A percentile compares a stretch with the other conserved stretches of the same genome.
Conservation (phyloP, 2,329 filamentous ascomycete species). For the Talaromyces funiculosus region DNA sequence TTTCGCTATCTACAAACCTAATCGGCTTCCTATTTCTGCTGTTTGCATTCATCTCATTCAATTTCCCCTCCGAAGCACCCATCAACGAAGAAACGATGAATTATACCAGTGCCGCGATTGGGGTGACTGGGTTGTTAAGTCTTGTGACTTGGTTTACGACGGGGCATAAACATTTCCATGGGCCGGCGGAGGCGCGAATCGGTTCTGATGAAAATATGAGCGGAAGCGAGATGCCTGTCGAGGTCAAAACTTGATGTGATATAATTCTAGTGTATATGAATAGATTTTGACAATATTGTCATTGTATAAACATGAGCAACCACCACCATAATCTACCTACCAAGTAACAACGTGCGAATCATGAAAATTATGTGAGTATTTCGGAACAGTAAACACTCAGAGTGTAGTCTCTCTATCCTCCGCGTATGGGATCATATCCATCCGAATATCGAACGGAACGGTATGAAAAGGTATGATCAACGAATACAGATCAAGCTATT, state of each 20-base stretch:
- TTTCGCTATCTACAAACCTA: slow-evolving; percentile 45
- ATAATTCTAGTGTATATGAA: neutral
- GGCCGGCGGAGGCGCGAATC: slow-evolving; percentile 29
- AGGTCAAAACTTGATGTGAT: slow-evolving; percentile 1
- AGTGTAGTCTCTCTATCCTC: neutral
- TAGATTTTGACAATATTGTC: neutral
- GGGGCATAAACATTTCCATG: slow-evolving; percentile 47
- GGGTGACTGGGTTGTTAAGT: slow-evolving; percentile 49
- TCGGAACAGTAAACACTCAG: no score
- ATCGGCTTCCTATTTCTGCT: slow-evolving; percentile 49
- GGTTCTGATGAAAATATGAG: neutral
- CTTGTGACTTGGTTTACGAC: slow-evolving; percentile 49
- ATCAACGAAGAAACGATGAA: slow-evolving; percentile 55
- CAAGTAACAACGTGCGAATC: neutral
- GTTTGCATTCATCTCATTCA: slow-evolving; percentile 53
- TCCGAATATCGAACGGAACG: neutral
- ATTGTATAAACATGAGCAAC: neutral
- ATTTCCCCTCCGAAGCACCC: slow-evolving; percentile 48
- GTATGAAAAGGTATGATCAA: neutral
- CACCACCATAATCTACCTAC: neutral
- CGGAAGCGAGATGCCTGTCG: neutral
- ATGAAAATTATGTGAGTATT: no score
- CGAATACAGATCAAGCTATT: neutral
- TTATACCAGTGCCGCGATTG: slow-evolving; percentile 53
- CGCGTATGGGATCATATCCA: neutral